A percentile compares a stretch with the other conserved stretches of the same genome.
These are phyloP conservation scores for Gillenia trifoliata DNA, from an alignment of 306 rosid species.

Conservation along the genomic window DNA sequence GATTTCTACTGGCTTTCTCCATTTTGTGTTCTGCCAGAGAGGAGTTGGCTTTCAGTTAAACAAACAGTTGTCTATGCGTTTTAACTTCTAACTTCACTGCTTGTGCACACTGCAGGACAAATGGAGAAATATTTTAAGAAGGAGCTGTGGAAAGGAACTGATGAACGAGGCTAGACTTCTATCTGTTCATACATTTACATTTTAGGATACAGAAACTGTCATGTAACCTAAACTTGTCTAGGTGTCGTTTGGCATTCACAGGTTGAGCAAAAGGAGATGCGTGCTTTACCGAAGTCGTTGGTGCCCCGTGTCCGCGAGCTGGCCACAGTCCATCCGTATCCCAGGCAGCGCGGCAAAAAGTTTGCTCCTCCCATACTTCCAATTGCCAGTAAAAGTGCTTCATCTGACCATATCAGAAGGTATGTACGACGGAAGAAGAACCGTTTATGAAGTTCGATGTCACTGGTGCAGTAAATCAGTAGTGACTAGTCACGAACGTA, in stretches of 20 bases:
- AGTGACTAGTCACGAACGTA: constrained; percentile 34
- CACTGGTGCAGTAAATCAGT: constrained; percentile 10
- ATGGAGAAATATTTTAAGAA: constrained; percentile 86
- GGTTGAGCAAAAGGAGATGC: constrained; percentile 53
- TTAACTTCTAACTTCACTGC: constrained; percentile 12
- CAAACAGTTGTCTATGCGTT: constrained; percentile 8
- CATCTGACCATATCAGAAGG: constrained; percentile 40
- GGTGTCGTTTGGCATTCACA: constrained; percentile 31
- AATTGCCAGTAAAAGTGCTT: constrained; percentile 26
- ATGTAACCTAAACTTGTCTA: background rate
- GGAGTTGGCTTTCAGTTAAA: background rate
- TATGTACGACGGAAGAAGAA: constrained; percentile 45
- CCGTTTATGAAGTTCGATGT: constrained; percentile 27
- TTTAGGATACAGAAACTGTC: background rate
- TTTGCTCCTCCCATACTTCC: constrained; percentile 32
- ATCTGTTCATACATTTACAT: background rate
- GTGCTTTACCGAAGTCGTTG: constrained; percentile 58
- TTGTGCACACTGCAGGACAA: constrained; percentile 66
- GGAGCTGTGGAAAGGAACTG: constrained; percentile 49
- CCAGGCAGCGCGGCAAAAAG: constrained; percentile 62
- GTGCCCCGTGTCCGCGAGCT: constrained; percentile 70
- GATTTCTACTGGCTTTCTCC: constrained; percentile 8
- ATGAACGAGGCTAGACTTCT: constrained; percentile 55
- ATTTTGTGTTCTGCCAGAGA: background rate
- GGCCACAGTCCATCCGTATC: constrained; percentile 83